phyloP scores from a whole-genome alignment of 2,329 filamentous ascomycete species.

The Raffaelea arxii region DNA sequence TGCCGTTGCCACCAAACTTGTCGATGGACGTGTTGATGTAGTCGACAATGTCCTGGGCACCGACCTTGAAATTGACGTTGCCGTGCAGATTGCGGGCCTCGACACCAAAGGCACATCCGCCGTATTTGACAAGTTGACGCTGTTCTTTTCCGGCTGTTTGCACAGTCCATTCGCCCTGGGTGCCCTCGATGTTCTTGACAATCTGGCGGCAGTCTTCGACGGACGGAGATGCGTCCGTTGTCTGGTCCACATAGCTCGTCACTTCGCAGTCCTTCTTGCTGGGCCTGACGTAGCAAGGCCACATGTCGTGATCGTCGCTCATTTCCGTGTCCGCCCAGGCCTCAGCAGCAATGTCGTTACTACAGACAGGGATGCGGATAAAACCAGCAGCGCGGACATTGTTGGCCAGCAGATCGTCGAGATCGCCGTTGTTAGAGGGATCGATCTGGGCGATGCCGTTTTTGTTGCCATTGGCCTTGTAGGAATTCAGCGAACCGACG shows the following conservation, averaged over 20 bases:
- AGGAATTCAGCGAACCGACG: neutral
- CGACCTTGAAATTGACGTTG: conserved; percentile 20
- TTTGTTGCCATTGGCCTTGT: conserved; percentile 16
- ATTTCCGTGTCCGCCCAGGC: conserved; percentile 16
- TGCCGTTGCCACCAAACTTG: conserved; percentile 16
- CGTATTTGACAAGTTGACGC: conserved; percentile 17
- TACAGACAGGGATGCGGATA: conserved; percentile 27
- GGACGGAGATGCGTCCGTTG: conserved; percentile 21
- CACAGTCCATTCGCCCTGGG: conserved; percentile 12
- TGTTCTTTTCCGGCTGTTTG: conserved; percentile 11
- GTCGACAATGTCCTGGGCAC: conserved; percentile 26
- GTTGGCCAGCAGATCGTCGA: conserved; percentile 15
- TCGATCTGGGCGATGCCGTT: conserved; percentile 19
- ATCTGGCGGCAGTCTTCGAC: conserved; percentile 25
- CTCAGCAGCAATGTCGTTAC: conserved; percentile 20
- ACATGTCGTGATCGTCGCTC: neutral
- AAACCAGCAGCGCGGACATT: conserved; percentile 24
- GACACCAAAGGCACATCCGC: conserved; percentile 23
- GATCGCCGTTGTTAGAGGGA: conserved; percentile 13
- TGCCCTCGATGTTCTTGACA: conserved; percentile 21
- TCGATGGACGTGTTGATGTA: conserved; percentile 21
- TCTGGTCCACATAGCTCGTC: conserved; percentile 24
- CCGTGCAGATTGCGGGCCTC: conserved; percentile 15
- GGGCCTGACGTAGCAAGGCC: conserved; percentile 22
- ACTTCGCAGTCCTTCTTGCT: conserved; percentile 17